phyloP scores from a whole-genome alignment of 2,329 filamentous ascomycete genomes.

The Colletotrichum zoysiae region DNA sequence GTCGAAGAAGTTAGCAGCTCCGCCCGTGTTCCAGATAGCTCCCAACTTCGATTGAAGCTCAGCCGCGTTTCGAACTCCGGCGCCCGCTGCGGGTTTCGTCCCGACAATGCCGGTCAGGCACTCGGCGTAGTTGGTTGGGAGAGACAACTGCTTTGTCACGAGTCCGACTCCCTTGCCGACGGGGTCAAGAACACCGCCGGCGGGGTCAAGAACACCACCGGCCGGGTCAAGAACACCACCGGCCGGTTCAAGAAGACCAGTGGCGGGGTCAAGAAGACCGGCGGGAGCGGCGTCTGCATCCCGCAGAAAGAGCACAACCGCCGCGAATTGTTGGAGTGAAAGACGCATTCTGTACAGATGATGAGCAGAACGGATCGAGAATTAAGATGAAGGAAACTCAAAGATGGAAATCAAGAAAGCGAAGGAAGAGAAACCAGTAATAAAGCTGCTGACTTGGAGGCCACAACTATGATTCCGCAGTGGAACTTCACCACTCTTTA shows the following conservation, averaged over 20 bases:
- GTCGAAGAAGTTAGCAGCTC: constrained; percentile 24
- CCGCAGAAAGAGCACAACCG: background rate
- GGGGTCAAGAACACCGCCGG: too few relatives aligned
- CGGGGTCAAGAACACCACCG: too few relatives aligned
- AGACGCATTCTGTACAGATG: constrained; percentile 7
- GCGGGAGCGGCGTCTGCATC: constrained; percentile 22
- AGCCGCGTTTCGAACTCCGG: background rate
- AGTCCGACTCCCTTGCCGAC: too few relatives aligned
- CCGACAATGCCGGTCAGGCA: constrained; percentile 13
- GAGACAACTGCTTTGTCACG: constrained; percentile 15
- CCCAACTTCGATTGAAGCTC: constrained; percentile 33
- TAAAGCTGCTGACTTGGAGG: constrained; percentile 4
- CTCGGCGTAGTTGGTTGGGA: constrained; percentile 24
- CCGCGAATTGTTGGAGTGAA: background rate
- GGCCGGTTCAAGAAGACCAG: background rate
- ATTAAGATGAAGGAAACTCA: too few relatives aligned
- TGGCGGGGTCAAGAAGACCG: constrained; percentile 24
- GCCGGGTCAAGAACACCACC: background rate
- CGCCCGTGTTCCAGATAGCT: constrained; percentile 27
- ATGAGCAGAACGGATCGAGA: background rate
- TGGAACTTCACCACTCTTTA: constrained; percentile 11
- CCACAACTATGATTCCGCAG: too few relatives aligned
- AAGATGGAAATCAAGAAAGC: background rate
- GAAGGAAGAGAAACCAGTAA: background rate
- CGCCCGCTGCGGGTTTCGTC: background rate